Percentiles rank a stretch among this genome's conserved stretches.
phyloP scores from a whole-genome alignment of 148 eudicot genomes.

The Persicaria maculosa region DNA sequence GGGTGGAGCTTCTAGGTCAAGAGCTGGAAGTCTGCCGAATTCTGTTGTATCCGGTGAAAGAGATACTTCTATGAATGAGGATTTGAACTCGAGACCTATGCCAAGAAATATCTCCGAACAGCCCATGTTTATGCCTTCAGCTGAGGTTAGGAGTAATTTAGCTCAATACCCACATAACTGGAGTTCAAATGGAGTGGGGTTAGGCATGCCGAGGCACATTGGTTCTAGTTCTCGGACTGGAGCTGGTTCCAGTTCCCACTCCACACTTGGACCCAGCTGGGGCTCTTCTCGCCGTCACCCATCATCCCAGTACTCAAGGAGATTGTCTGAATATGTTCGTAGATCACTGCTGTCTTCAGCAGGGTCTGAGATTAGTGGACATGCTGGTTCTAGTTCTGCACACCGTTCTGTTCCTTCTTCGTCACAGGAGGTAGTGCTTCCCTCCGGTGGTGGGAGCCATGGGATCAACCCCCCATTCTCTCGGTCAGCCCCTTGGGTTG shows the following conservation, averaged over 20 bases:
- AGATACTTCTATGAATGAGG: slow-evolving; percentile 25
- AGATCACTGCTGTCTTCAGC: slow-evolving; percentile 44
- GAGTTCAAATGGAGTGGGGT: slow-evolving; percentile 35
- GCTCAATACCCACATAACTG: slow-evolving; percentile 39
- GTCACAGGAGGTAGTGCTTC: slow-evolving; percentile 32
- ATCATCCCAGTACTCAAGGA: slow-evolving; percentile 48
- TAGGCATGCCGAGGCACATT: slow-evolving; percentile 28
- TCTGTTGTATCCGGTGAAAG: slow-evolving; percentile 24
- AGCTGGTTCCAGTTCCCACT: slow-evolving; percentile 27
- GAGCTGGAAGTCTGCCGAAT: slow-evolving; percentile 38
- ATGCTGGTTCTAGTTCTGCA: slow-evolving; percentile 21
- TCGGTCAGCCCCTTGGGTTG: slow-evolving; percentile 51
- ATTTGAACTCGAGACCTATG: slow-evolving; percentile 34
- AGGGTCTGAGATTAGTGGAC: slow-evolving; percentile 39
- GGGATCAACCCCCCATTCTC: slow-evolving; percentile 30
- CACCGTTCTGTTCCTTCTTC: slow-evolving; percentile 12
- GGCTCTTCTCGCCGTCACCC: slow-evolving; percentile 35
- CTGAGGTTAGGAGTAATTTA: slow-evolving; percentile 38
- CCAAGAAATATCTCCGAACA: slow-evolving; percentile 50
- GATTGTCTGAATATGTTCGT: slow-evolving; percentile 67
- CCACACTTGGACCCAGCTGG: slow-evolving; percentile 38
- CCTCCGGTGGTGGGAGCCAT: slow-evolving; percentile 33
- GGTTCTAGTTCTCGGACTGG: slow-evolving; percentile 53
- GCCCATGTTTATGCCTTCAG: slow-evolving; percentile 50
- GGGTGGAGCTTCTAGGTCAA: slow-evolving; percentile 39